Conservation (phyloP, 352 stramenopile species). For the Peronospora farinosa region DNA sequence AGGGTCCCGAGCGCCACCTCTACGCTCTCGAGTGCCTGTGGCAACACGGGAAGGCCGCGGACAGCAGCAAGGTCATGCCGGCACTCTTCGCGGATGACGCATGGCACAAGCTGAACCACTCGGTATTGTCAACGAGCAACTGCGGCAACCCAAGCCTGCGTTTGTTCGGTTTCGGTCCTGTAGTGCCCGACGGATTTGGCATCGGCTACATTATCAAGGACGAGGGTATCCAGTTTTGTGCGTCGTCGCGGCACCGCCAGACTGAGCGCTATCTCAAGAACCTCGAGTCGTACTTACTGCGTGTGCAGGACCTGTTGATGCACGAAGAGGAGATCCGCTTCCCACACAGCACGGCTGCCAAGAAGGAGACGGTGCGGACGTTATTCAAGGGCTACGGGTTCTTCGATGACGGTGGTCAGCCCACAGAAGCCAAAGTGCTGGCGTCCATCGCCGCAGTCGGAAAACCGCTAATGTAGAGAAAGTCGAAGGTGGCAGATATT, state of each 20-base stretch:
- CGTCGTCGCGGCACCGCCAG: constrained; percentile 74
- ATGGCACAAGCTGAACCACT: constrained; percentile 91
- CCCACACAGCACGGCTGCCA: constrained; percentile 47
- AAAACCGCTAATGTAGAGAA: constrained; percentile 29
- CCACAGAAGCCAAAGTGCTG: constrained; percentile 28
- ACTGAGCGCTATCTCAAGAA: constrained; percentile 82
- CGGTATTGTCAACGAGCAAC: constrained; percentile 93
- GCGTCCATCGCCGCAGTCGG: constrained; percentile 29
- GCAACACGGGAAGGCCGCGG: constrained; percentile 42
- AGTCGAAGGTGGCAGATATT: constrained; percentile 3
- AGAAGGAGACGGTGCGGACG: constrained; percentile 42
- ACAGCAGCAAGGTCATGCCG: constrained; percentile 33
- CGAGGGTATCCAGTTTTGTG: constrained; percentile 86
- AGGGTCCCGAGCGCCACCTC: constrained; percentile 91
- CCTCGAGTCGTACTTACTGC: constrained; percentile 69
- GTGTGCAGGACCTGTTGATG: constrained; percentile 71
- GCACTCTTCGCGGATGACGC: constrained; percentile 86
- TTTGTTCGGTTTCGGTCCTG: constrained; percentile 91
- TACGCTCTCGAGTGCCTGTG: constrained; percentile 91
- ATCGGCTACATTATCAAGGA: constrained; percentile 98
- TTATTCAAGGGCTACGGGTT: constrained; percentile 76
- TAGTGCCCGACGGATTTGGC: constrained; percentile 91
- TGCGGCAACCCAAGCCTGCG: constrained; percentile 93
- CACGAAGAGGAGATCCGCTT: constrained; percentile 76
- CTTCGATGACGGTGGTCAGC: constrained; percentile 53